Evolutionary conservation across 208 protist species (phyloP).

Genomic region (Leishmania major): DNA sequence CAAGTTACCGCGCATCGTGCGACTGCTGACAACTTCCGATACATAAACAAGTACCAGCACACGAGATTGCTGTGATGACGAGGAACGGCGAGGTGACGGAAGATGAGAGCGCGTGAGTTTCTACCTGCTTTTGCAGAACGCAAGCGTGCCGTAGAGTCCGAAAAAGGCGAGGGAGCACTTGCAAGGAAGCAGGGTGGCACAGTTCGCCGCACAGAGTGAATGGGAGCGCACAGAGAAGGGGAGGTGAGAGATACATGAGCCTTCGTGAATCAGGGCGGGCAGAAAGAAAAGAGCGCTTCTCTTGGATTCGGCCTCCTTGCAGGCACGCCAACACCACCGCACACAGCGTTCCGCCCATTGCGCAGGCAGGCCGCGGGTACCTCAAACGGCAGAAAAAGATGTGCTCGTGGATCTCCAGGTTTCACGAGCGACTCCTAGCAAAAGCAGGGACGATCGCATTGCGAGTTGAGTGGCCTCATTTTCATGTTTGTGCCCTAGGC

Average conservation of each 20-base stretch:
- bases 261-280: neutral
- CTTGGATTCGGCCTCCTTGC: neutral
- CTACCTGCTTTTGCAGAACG: neutral
- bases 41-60: neutral
- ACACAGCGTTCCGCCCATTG: neutral
- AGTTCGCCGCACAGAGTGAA: neutral
- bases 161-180: neutral
- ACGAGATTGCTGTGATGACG: neutral
- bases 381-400: neutral
- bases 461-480: neutral
- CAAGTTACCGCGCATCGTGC: slow-evolving; percentile 78
- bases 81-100: neutral
- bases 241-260: neutral
- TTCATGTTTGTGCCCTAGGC: neutral
- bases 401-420: neutral
- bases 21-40: neutral
- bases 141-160: neutral
- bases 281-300: neutral
- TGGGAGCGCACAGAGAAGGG: neutral
- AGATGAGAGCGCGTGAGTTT: neutral
- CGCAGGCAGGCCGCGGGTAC: neutral
- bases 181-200: too few relatives aligned
- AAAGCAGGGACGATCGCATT: neutral
- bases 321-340: neutral
- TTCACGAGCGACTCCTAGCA: neutral